phyloP scores from a whole-genome alignment of 2,329 filamentous ascomycete genomes.

The Clarireedia monteithiana region DNA sequence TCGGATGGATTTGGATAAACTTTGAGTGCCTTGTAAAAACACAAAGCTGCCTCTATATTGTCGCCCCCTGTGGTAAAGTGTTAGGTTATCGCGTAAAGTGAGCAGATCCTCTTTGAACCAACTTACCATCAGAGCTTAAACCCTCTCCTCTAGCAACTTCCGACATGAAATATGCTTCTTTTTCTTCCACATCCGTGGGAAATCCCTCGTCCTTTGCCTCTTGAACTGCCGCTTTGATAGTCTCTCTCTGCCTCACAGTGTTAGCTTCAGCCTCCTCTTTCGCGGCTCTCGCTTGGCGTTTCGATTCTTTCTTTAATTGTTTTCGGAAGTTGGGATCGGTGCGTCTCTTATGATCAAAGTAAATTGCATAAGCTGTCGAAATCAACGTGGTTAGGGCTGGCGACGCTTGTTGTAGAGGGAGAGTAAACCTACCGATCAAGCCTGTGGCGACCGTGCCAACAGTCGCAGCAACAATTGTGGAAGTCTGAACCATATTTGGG shows the following conservation, averaged over 20 bases:
- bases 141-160: slow-evolving; percentile 85
- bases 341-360: slow-evolving; percentile 62
- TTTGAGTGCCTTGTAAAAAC: slow-evolving; percentile 98
- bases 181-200: slow-evolving; percentile 83
- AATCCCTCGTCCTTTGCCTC: slow-evolving; percentile 86
- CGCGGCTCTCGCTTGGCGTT: slow-evolving; percentile 60
- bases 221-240: slow-evolving; percentile 68
- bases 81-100: neutral
- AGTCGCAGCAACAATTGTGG: slow-evolving; percentile 51
- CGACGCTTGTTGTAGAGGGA: neutral
- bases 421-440: slow-evolving; percentile 42
- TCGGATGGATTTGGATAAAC: slow-evolving; percentile 93
- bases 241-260: slow-evolving; percentile 59
- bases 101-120: neutral
- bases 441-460: slow-evolving; percentile 54
- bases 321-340: slow-evolving; percentile 58
- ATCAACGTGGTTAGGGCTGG: slow-evolving; percentile 15
- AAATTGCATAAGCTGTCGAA: slow-evolving; percentile 53
- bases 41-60: slow-evolving; percentile 75
- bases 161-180: slow-evolving; percentile 93
- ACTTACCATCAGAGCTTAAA: slow-evolving; percentile 72
- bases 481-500: slow-evolving; percentile 39
- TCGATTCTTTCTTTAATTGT: slow-evolving; percentile 65
- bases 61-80: slow-evolving; percentile 46
- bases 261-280: slow-evolving; percentile 65